phyloP scores from a whole-genome alignment of 257 asterid genomes.

The Nicotiana tomentosiformis region DNA sequence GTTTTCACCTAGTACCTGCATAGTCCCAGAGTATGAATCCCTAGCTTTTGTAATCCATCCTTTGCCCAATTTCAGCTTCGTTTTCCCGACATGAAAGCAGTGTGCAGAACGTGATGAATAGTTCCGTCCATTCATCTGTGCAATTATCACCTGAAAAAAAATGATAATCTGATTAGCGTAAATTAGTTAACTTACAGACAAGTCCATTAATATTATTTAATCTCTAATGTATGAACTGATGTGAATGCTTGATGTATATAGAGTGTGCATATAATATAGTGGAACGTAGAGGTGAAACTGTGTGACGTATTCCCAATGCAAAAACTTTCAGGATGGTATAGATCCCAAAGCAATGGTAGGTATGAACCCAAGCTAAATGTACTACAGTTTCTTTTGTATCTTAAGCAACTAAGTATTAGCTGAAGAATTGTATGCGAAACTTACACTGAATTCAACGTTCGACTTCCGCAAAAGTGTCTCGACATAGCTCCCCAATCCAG shows the following conservation, averaged over 20 bases:
- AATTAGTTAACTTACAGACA: not conserved
- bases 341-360: not conserved
- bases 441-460: slow-evolving; percentile 74
- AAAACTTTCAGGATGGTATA: not conserved
- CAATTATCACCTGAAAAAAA: slow-evolving; percentile 64
- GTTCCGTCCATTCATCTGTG: slow-evolving; percentile 93
- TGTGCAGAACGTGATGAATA: slow-evolving; percentile 81
- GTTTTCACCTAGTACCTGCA: slow-evolving; percentile 56
- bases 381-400: not conserved
- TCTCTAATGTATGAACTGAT: not conserved
- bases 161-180: not conserved
- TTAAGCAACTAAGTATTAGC: not conserved
- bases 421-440: slow-evolving; percentile 13
- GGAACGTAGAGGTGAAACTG: not conserved
- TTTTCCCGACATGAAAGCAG: slow-evolving; percentile 79
- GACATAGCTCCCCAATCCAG: slow-evolving; percentile 57
- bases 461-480: slow-evolving; percentile 72
- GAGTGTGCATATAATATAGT: not conserved
- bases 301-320: too few species aligned
- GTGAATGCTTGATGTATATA: not conserved
- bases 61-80: slow-evolving; percentile 77
- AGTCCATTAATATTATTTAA: not conserved
- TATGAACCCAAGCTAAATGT: not conserved
- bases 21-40: slow-evolving; percentile 73
- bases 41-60: slow-evolving; percentile 99